Conservation (phyloP, 2,329 filamentous ascomycete species). For the Ceratocystis cubensis region DNA sequence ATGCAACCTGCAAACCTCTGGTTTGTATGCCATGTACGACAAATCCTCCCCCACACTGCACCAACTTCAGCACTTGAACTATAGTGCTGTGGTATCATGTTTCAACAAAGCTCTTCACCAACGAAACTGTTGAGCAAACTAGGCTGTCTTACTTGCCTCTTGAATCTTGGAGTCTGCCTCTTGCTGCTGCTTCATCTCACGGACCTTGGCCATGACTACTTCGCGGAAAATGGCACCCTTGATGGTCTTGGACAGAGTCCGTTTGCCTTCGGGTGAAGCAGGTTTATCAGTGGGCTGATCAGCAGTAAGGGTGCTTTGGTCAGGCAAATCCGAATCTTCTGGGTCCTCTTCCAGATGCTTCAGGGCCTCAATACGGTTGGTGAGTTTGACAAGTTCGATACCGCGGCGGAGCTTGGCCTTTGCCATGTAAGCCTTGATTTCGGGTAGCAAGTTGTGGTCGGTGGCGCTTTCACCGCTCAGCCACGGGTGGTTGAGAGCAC, state of each 20-base stretch:
- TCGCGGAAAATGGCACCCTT: constrained; percentile 77
- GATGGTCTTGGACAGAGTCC: constrained; percentile 38
- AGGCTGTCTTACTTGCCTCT: constrained; percentile 32
- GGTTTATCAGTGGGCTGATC: constrained; percentile 24
- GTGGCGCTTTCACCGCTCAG: constrained; percentile 81
- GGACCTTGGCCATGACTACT: constrained; percentile 84
- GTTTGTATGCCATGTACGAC: not conserved
- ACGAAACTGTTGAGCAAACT: not conserved
- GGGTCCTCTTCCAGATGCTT: constrained; percentile 81
- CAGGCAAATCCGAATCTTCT: constrained; percentile 57
- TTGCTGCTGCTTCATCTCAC: constrained; percentile 80
- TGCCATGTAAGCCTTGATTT: constrained; percentile 87
- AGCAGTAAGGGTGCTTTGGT: constrained; percentile 46
- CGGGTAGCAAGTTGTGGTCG: constrained; percentile 88
- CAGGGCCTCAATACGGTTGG: constrained; percentile 88
- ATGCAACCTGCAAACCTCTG: constrained; percentile 27
- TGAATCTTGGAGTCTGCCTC: constrained; percentile 50
- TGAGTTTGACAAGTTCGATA: constrained; percentile 90
- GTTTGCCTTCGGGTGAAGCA: constrained; percentile 31
- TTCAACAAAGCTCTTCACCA: not conserved
- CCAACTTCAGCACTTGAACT: constrained; percentile 16
- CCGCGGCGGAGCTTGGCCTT: constrained; percentile 83
- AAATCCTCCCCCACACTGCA: constrained; percentile 3
- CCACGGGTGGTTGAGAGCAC: constrained; percentile 75
- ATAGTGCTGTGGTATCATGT: constrained; percentile 19